Evolutionary conservation across 768 basidiomycete species (phyloP).

Genomic region (Hygrophoropsis aurantiaca): DNA sequence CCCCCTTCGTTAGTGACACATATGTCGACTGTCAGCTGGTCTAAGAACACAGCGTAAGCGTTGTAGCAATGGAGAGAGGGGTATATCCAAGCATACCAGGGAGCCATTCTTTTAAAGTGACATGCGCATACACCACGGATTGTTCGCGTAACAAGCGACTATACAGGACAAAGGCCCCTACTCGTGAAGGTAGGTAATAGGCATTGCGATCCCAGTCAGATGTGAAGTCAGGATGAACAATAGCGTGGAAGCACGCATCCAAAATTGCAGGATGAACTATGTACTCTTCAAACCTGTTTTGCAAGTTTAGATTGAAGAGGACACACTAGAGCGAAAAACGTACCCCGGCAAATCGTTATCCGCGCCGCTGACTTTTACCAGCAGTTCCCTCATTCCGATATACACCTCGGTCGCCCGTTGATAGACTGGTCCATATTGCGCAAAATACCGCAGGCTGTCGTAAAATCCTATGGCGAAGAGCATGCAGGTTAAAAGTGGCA

Average conservation of each 20-base stretch:
- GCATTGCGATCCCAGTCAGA: background rate
- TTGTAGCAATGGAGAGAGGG: background rate
- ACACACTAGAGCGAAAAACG: background rate
- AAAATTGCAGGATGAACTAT: slow-evolving; percentile 2
- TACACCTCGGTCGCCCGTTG: slow-evolving; percentile 17
- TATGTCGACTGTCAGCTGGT: background rate
- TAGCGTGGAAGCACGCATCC: background rate
- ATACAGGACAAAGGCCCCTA: background rate
- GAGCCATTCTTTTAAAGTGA: background rate
- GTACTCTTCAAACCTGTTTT: background rate
- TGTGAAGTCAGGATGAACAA: slow-evolving; percentile 2
- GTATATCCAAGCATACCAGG: background rate
- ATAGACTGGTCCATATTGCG: slow-evolving; percentile 31
- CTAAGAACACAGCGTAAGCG: background rate
- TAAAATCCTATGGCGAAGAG: slow-evolving; percentile 19
- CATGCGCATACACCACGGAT: background rate
- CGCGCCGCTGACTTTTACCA: background rate
- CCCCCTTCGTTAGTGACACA: background rate
- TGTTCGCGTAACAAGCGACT: background rate
- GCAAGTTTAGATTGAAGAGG: background rate
- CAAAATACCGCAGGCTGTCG: slow-evolving; percentile 26
- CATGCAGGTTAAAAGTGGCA: background rate
- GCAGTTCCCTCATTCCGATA: background rate
- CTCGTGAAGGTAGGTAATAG: slow-evolving; percentile 5
- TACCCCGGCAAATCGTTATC: slow-evolving; percentile 2